These are phyloP conservation scores for Geopyxis carbonaria DNA, from an alignment of 495 filamentous ascomycete genomes.

Conservation along the genomic window DNA sequence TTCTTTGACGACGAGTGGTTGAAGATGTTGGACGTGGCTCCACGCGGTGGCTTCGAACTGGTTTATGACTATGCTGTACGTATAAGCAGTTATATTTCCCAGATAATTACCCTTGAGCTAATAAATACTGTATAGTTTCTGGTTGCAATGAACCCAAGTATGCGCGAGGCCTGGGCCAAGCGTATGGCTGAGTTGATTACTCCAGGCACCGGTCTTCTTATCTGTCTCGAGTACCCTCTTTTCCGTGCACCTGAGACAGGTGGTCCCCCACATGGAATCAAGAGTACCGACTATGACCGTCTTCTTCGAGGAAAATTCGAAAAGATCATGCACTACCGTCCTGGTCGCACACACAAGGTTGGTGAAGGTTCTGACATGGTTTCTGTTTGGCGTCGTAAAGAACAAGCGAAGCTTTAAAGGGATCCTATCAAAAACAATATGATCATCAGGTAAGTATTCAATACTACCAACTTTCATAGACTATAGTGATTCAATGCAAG, in stretches of 20 bases:
- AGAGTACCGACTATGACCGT: conserved; percentile 26
- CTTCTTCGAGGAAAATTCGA: conserved; percentile 33
- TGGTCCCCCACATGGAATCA: conserved; percentile 30
- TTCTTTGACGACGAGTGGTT: conserved; percentile 32
- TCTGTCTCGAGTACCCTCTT: conserved; percentile 32
- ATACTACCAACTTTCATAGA: no score
- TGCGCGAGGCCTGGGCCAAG: conserved; percentile 25
- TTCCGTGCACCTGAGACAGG: conserved; percentile 27
- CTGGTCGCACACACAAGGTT: conserved; percentile 42
- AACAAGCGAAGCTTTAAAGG: background rate
- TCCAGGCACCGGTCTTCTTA: conserved; percentile 25
- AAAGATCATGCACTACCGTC: conserved; percentile 40
- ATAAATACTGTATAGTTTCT: conserved; percentile 24
- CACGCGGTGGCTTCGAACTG: conserved; percentile 46
- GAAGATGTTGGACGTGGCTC: conserved; percentile 18
- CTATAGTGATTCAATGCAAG: no score
- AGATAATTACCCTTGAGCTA: background rate
- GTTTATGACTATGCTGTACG: conserved; percentile 73
- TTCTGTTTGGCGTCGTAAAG: conserved; percentile 31
- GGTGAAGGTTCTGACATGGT: conserved; percentile 47
- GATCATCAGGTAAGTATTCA: no score
- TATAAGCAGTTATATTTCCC: conserved; percentile 3
- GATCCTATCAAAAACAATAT: no score
- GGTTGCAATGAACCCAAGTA: conserved; percentile 28
- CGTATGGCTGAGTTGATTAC: conserved; percentile 27